phyloP scores from a whole-genome alignment of 1,284 basidiomycete genomes.

The Naganishia sp. region DNA sequence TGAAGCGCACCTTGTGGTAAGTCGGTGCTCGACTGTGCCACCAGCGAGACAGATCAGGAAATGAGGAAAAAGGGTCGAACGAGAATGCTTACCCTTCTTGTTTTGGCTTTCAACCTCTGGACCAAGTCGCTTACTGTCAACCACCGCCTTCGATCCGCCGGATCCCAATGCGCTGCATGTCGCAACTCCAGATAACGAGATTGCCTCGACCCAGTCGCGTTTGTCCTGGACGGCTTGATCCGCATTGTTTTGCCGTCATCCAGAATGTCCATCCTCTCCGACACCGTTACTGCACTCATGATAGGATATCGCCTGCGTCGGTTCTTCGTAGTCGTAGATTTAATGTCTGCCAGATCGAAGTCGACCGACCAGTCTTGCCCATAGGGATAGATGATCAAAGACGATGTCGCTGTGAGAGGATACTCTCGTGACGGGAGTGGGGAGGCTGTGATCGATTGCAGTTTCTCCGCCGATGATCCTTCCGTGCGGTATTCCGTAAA shows the following conservation, averaged over 20 bases:
- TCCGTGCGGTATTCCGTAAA: not conserved
- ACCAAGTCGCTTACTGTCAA: not conserved
- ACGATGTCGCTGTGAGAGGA: conserved; percentile 2
- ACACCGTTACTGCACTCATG: conserved; percentile 11
- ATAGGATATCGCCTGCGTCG: not conserved
- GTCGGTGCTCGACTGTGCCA: conserved; percentile 1
- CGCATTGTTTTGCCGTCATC: conserved; percentile 15
- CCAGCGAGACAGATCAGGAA: not conserved
- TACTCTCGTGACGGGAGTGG: conserved; percentile 13
- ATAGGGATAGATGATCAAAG: conserved; percentile 15
- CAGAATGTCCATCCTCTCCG: conserved; percentile 19
- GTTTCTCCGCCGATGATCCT: not conserved
- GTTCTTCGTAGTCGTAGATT: not conserved
- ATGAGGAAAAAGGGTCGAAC: not conserved
- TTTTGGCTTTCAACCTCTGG: conserved; percentile 3
- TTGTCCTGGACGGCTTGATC: not conserved
- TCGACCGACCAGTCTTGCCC: conserved; percentile 8
- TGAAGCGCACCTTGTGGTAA: conserved; percentile 12
- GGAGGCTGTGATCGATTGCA: conserved; percentile 2
- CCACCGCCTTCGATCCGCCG: conserved; percentile 15
- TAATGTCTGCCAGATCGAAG: not conserved
- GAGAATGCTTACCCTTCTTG: conserved; percentile 6
- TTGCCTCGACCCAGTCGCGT: not conserved
- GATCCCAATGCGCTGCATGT: not conserved
- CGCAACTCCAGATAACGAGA: conserved; percentile 5